Conservation (phyloP, 352 stramenopile genomes). For the Phytophthora tubulina region DNA sequence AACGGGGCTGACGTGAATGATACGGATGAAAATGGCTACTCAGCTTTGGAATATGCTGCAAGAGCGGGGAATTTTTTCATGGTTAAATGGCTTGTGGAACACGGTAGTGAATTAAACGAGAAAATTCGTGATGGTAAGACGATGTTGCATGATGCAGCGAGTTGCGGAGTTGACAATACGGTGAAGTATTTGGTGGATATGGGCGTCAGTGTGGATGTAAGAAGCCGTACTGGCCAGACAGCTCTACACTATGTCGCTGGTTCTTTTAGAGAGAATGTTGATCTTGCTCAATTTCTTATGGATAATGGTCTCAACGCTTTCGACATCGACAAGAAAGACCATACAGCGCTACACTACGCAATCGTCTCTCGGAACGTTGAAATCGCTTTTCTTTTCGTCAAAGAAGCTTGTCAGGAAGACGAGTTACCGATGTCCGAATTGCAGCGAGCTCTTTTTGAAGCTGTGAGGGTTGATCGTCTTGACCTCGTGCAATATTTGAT, state of each 20-base stretch:
- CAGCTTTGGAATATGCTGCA: neutral
- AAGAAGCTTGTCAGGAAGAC: neutral
- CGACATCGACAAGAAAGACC: neutral
- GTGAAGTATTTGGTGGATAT: neutral
- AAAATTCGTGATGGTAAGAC: neutral
- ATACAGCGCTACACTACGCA: conserved; percentile 11
- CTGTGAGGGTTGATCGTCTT: neutral
- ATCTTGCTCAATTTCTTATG: conserved; percentile 4
- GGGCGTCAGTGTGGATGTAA: neutral
- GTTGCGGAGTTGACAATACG: neutral
- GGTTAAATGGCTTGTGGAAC: neutral
- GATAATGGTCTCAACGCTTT: neutral
- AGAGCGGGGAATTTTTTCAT: neutral
- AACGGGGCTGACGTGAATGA: neutral
- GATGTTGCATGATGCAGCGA: neutral
- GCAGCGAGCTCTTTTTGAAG: neutral
- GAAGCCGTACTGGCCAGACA: neutral
- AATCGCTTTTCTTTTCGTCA: neutral
- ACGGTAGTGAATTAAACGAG: neutral
- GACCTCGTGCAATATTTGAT: neutral
- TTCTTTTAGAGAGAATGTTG: neutral
- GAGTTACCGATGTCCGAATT: neutral
- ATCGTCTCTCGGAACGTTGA: neutral
- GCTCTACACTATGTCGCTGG: neutral
- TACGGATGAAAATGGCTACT: neutral